Evolutionary conservation across 345 rosid genomes (phyloP), one percentile per base, ranked within the genome.

Genomic region (Boechera divaricarpa): DNA sequence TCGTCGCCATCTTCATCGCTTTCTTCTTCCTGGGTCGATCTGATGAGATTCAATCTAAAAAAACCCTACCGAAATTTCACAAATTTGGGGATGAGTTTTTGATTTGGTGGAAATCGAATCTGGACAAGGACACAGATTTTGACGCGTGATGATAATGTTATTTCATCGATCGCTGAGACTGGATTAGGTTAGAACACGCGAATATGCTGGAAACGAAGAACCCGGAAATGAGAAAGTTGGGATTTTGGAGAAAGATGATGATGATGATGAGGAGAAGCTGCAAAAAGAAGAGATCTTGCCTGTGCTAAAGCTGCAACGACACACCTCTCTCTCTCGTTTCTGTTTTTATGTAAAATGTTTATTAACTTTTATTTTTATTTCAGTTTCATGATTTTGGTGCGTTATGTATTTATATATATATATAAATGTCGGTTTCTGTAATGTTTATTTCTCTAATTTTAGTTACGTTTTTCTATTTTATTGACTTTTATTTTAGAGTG

Each of bases 1-100:
- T 61, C 77, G 81, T 70, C 60, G 75, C 81, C 78, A 75, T 76
- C 80, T 86, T 87, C 93, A 87, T 87, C 54, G 12, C 26, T 10
- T 16, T 45, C 48, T 35, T 18, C 47, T 60, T 47, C 36, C 44
- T 68, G 55, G 39, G 65, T 58, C 67, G 67, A 57, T 75, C 79
- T 75, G 44, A 13, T 63, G 55, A 64, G 58, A n/a, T 51, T 42
- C 0, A 29, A 60, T 24, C 63, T 24, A 10, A 18, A 28, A 24
- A 28, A 76, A 63, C 32, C 65, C 53, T 61, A 18, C 3, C 5
- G 7, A 42, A 54, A 47, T 11, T 72, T 13, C 5, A 36, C 29
- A 32, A 13, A 67, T 11, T 72, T 69, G 29, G 44, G 52, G 11
- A 6, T 35, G 29, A 28, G 29, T 28, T 28, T 28, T 28, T 28